phyloP scores from a whole-genome alignment of 768 basidiomycete genomes.

The Mrakia hoshinonis region DNA sequence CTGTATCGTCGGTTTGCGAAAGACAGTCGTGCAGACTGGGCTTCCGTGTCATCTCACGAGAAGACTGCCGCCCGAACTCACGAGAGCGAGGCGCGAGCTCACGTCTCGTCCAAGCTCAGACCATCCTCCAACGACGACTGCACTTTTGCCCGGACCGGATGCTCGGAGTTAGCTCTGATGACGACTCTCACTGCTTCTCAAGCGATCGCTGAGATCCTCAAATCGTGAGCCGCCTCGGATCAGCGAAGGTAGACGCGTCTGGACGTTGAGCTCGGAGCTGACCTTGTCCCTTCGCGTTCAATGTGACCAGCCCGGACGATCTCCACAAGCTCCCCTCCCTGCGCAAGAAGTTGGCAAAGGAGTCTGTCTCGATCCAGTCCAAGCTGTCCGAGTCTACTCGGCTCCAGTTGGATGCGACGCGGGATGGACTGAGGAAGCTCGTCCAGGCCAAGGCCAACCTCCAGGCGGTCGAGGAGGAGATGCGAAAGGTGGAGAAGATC shows the following conservation, averaged over 20 bases:
- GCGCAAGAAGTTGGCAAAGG: slow-evolving; percentile 90
- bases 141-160: too few relatives aligned
- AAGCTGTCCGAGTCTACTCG: slow-evolving; percentile 83
- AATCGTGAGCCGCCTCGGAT: slow-evolving; percentile 8
- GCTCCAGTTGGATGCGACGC: slow-evolving; percentile 81
- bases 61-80: too few relatives aligned
- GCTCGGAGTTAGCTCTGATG: background rate
- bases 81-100: too few relatives aligned
- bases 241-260: background rate
- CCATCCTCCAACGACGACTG: too few relatives aligned
- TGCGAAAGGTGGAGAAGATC: slow-evolving; percentile 66
- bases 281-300: background rate
- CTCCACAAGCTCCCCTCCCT: slow-evolving; percentile 78
- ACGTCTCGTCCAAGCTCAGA: too few relatives aligned
- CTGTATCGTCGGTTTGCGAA: too few relatives aligned
- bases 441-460: slow-evolving; percentile 50
- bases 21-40: too few relatives aligned
- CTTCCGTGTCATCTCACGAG: too few relatives aligned
- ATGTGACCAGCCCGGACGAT: slow-evolving; percentile 43
- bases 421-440: slow-evolving; percentile 55
- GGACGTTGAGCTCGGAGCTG: slow-evolving; percentile 1
- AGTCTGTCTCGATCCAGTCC: slow-evolving; percentile 86
- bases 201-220: slow-evolving; percentile 21
- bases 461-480: slow-evolving; percentile 74
- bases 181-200: slow-evolving; percentile 21